These are phyloP conservation scores for Neurospora cerealis DNA, from an alignment of 495 filamentous ascomycete species.

Conservation along the genomic window DNA sequence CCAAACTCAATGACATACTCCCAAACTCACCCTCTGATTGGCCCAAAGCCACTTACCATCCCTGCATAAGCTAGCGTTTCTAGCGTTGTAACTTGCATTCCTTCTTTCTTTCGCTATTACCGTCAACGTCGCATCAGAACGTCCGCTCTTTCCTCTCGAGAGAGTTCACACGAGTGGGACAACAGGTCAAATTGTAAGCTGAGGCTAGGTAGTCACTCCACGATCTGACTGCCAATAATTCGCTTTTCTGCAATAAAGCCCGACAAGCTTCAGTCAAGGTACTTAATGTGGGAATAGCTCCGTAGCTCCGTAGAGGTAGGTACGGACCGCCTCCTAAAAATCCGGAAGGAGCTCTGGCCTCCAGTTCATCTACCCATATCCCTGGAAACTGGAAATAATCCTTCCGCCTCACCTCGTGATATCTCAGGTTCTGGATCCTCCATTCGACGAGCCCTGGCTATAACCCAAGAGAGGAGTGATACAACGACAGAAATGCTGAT, in stretches of 20 bases:
- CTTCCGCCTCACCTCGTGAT: not conserved
- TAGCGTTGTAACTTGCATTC: not conserved
- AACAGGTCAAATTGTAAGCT: too few species aligned
- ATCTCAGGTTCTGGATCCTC: not conserved
- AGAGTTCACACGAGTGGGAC: too few species aligned
- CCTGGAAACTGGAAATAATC: not conserved
- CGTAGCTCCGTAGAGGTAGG: too few species aligned
- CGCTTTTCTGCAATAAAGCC: too few species aligned
- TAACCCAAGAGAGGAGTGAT: not conserved
- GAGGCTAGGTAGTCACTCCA: too few species aligned
- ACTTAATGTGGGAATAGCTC: too few species aligned
- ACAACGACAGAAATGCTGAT: not conserved
- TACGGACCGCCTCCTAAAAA: too few species aligned
- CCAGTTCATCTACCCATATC: not conserved
- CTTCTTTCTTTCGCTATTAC: too few species aligned
- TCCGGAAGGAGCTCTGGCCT: not conserved
- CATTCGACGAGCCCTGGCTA: not conserved
- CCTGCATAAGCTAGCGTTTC: slow-evolving; percentile 12
- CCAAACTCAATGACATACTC: not conserved
- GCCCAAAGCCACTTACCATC: slow-evolving; percentile 22
- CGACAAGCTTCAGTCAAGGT: too few species aligned
- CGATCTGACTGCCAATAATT: too few species aligned
- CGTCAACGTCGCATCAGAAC: too few species aligned
- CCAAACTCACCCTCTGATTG: slow-evolving; percentile 21
- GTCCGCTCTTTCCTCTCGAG: too few species aligned